These are phyloP conservation scores for Syzygium oleosum DNA, from an alignment of 345 rosid genomes.

Conservation along the genomic window DNA sequence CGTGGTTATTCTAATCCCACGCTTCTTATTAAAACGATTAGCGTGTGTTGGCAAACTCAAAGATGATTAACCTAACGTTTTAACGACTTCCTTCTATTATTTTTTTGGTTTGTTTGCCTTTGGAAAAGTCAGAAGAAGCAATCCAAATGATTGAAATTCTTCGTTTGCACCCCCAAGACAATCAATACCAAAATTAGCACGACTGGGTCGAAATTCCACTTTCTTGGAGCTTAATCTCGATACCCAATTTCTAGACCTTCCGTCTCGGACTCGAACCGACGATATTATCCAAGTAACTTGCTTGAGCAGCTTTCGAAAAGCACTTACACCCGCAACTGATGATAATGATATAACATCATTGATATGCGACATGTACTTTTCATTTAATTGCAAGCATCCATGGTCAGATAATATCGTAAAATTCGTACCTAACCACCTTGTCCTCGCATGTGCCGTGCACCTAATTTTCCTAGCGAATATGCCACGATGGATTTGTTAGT, in stretches of 20 bases:
- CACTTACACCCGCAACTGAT: neutral
- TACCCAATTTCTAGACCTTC: neutral
- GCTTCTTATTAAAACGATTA: neutral
- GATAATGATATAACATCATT: too few species aligned
- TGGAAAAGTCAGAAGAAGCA: neutral
- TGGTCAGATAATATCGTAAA: neutral
- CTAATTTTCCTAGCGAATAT: neutral
- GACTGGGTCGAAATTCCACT: neutral
- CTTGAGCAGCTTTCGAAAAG: neutral
- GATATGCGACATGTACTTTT: rapidly evolving
- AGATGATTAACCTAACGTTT: neutral
- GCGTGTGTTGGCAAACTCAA: neutral
- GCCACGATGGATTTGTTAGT: neutral
- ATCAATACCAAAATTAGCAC: neutral
- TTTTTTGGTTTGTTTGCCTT: neutral
- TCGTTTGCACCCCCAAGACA: neutral
- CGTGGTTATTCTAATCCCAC: neutral
- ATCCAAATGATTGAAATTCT: neutral
- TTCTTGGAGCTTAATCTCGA: neutral
- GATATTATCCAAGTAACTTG: neutral
- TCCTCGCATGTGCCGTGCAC: neutral
- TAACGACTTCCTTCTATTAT: neutral
- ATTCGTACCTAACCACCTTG: neutral
- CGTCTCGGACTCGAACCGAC: too few species aligned
- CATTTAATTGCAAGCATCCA: neutral